A percentile compares a stretch with the other conserved stretches of the same genome.
phyloP scores from a whole-genome alignment of 768 basidiomycete species.

The Boletus rubropictus region DNA sequence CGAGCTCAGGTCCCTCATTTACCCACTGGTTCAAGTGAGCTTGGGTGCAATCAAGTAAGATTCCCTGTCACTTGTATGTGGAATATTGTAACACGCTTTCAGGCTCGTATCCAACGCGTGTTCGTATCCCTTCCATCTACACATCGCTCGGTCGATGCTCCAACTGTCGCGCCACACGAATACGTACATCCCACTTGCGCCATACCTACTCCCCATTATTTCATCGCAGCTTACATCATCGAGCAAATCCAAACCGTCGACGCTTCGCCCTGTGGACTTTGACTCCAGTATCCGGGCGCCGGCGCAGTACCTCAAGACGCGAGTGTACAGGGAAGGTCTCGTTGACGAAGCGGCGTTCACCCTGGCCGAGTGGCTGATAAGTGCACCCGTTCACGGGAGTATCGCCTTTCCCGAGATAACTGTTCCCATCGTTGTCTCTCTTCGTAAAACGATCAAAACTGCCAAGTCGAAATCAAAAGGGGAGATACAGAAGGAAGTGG shows the following conservation, averaged over 20 bases:
- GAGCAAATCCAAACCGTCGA: slow-evolving; percentile 74
- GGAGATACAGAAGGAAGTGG: slow-evolving; percentile 48
- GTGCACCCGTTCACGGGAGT: slow-evolving; percentile 64
- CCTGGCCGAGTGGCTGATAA: slow-evolving; percentile 77
- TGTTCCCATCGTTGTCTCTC: slow-evolving; percentile 66
- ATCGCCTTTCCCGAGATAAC: slow-evolving; percentile 92
- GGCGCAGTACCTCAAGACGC: slow-evolving; percentile 82
- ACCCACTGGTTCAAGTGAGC: slow-evolving; percentile 92
- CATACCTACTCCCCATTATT: slow-evolving; percentile 83
- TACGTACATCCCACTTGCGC: slow-evolving; percentile 81
- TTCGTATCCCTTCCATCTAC: slow-evolving; percentile 92
- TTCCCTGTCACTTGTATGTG: not conserved
- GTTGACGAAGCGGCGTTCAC: slow-evolving; percentile 77
- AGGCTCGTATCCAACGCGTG: slow-evolving; percentile 88
- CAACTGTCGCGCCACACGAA: slow-evolving; percentile 79
- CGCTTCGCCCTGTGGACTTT: slow-evolving; percentile 83
- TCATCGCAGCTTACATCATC: slow-evolving; percentile 63
- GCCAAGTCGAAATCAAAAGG: slow-evolving; percentile 38
- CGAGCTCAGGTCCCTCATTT: slow-evolving; percentile 82
- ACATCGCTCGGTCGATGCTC: slow-evolving; percentile 82
- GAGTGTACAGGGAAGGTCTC: slow-evolving; percentile 76
- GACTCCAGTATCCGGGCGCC: slow-evolving; percentile 84
- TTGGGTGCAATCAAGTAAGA: slow-evolving; percentile 87
- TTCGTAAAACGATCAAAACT: slow-evolving; percentile 71
- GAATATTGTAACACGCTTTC: slow-evolving; percentile 1